A percentile compares a stretch with the other conserved stretches of the same genome.
These are phyloP conservation scores for Cochlearia excelsa DNA, from an alignment of 345 rosid genomes.

Conservation along the genomic window DNA sequence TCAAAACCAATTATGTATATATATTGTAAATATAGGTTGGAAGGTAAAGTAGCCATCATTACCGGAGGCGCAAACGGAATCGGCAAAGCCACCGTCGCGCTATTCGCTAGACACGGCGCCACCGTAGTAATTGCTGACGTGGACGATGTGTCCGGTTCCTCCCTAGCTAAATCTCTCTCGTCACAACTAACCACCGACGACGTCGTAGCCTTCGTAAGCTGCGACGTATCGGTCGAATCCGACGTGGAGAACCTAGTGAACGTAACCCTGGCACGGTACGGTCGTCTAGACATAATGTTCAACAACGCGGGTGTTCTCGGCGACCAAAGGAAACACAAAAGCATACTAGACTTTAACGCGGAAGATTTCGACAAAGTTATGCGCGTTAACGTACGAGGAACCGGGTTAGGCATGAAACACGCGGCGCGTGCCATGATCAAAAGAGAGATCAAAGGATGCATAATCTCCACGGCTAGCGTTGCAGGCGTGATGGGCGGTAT, in stretches of 20 bases:
- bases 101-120: slow-evolving; percentile 74
- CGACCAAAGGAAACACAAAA: slow-evolving; percentile 57
- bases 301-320: slow-evolving; percentile 89
- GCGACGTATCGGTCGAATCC: slow-evolving; percentile 64
- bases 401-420: slow-evolving; percentile 74
- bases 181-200: slow-evolving; percentile 17
- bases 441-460: slow-evolving; percentile 51
- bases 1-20: not conserved
- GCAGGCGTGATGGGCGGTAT: slow-evolving; percentile 84
- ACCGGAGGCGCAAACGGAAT: slow-evolving; percentile 90
- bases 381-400: slow-evolving; percentile 65
- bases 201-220: slow-evolving; percentile 51
- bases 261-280: slow-evolving; percentile 49
- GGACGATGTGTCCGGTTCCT: slow-evolving; percentile 47
- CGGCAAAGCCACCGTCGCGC: slow-evolving; percentile 64
- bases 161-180: slow-evolving; percentile 46
- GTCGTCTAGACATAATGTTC: slow-evolving; percentile 57
- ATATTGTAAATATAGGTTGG: slow-evolving; percentile 44
- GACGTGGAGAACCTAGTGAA: slow-evolving; percentile 56
- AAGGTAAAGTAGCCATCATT: slow-evolving; percentile 69
- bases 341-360: slow-evolving; percentile 60
- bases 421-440: slow-evolving; percentile 73
- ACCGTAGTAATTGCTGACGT: slow-evolving; percentile 75
- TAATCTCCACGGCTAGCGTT: slow-evolving; percentile 73
- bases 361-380: slow-evolving; percentile 67